A percentile compares a stretch with the other conserved stretches of the same genome.
Evolutionary conservation across 306 rosid species (phyloP).

Genomic region (Gastrolobium villosum): DNA sequence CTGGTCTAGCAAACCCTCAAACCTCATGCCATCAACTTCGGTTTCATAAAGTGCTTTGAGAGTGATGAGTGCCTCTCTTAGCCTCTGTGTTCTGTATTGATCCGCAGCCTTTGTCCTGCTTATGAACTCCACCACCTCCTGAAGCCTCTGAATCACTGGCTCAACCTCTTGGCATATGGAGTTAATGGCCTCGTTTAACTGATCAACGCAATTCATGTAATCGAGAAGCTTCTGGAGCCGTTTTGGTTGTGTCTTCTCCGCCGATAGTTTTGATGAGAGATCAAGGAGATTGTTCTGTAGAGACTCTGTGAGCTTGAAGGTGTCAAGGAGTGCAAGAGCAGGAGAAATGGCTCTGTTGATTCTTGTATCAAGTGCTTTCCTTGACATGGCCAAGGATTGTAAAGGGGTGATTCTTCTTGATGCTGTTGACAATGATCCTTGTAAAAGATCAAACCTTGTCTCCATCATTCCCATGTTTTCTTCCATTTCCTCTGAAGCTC

Average conservation of each 20-base stretch:
- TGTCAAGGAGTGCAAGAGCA: slow-evolving; percentile 66
- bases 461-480: slow-evolving; percentile 61
- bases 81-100: slow-evolving; percentile 59
- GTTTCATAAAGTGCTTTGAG: slow-evolving; percentile 78
- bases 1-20: slow-evolving; percentile 82
- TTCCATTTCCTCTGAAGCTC: slow-evolving; percentile 57
- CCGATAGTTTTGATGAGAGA: slow-evolving; percentile 52
- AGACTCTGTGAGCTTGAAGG: slow-evolving; percentile 65
- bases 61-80: slow-evolving; percentile 75
- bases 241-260: slow-evolving; percentile 44
- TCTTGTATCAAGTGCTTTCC: slow-evolving; percentile 80
- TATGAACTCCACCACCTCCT: slow-evolving; percentile 92
- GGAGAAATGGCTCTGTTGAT: slow-evolving; percentile 82
- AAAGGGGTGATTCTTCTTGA: slow-evolving; percentile 72
- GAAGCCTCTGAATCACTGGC: slow-evolving; percentile 81
- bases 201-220: slow-evolving; percentile 69
- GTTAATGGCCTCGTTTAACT: slow-evolving; percentile 58
- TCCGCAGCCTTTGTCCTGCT: slow-evolving; percentile 89
- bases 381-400: slow-evolving; percentile 81
- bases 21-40: slow-evolving; percentile 81
- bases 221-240: slow-evolving; percentile 61
- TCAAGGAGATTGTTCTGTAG: slow-evolving; percentile 65
- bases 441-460: slow-evolving; percentile 55
- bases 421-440: slow-evolving; percentile 58
- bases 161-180: slow-evolving; percentile 69